phyloP scores from a whole-genome alignment of 2,329 filamentous ascomycete species.

The Dothistroma pini region DNA sequence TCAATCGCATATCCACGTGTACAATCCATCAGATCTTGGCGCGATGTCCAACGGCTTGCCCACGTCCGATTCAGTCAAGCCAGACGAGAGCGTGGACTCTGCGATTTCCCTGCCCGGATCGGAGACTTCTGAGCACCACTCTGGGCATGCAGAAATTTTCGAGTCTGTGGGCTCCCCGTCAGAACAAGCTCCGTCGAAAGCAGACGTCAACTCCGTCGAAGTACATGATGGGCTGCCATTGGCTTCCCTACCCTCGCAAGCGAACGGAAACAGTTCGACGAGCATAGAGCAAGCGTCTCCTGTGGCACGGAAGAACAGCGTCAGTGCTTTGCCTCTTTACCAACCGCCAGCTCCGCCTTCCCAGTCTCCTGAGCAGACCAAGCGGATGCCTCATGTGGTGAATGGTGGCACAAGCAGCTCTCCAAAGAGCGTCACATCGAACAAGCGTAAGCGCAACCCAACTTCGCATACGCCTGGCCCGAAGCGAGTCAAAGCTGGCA shows the following conservation, averaged over 20 bases:
- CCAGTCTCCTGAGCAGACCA: conserved; percentile 29
- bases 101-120: conserved; percentile 28
- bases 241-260: conserved; percentile 10
- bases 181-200: background rate
- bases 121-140: conserved; percentile 17
- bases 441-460: conserved; percentile 26
- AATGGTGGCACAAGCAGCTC: conserved; percentile 12
- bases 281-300: conserved; percentile 11
- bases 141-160: conserved; percentile 4
- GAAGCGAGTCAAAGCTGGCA: conserved; percentile 11
- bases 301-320: conserved; percentile 13
- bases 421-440: conserved; percentile 2
- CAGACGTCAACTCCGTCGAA: background rate
- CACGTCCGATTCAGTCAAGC: conserved; percentile 13
- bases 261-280: background rate
- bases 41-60: conserved; percentile 11
- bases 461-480: conserved; percentile 12
- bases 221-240: background rate
- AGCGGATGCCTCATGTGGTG: conserved; percentile 19
- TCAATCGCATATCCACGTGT: conserved; percentile 18
- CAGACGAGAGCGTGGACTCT: conserved; percentile 32
- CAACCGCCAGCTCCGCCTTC: conserved; percentile 29
- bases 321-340: conserved; percentile 27
- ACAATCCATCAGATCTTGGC: conserved; percentile 19
- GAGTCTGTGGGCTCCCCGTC: background rate